Conservation (phyloP, 768 basidiomycete genomes). For the Suillus brevipes region DNA sequence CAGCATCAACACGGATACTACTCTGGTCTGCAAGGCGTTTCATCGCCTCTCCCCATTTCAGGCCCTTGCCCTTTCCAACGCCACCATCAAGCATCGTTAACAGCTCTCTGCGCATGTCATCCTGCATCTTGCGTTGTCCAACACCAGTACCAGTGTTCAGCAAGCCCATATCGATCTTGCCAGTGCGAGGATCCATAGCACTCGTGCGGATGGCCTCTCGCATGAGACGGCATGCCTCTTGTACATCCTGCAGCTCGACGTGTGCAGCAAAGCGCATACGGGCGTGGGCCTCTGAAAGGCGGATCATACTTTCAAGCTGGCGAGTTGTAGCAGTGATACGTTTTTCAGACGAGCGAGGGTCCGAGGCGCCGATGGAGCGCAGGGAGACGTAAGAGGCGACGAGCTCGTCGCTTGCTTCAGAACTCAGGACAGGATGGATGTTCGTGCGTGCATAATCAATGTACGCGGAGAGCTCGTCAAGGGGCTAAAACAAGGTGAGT, state of each 20-base stretch:
- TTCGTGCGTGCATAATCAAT: slow-evolving; percentile 90
- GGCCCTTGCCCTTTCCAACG: slow-evolving; percentile 52
- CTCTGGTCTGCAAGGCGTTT: slow-evolving; percentile 82
- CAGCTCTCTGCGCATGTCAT: slow-evolving; percentile 88
- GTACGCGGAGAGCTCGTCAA: slow-evolving; percentile 90
- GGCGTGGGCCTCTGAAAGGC: slow-evolving; percentile 94
- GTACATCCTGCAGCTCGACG: slow-evolving; percentile 85
- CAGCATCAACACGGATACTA: slow-evolving; percentile 71
- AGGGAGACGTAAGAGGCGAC: slow-evolving; percentile 91
- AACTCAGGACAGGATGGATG: slow-evolving; percentile 83
- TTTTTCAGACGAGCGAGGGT: slow-evolving; percentile 84
- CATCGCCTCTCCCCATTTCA: slow-evolving; percentile 83
- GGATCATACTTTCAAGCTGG: slow-evolving; percentile 96
- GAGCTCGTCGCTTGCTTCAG: slow-evolving; percentile 81
- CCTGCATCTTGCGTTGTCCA: slow-evolving; percentile 80
- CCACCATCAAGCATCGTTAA: slow-evolving; percentile 59
- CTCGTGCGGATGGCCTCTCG: slow-evolving; percentile 92
- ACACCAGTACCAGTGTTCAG: slow-evolving; percentile 91
- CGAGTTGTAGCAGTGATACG: slow-evolving; percentile 98
- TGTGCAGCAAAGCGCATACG: slow-evolving; percentile 90
- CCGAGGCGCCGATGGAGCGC: slow-evolving; percentile 83
- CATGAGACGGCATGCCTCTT: slow-evolving; percentile 93
- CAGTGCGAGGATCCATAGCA: slow-evolving; percentile 94
- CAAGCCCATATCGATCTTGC: slow-evolving; percentile 96
- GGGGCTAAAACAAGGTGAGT: slow-evolving; percentile 52